Evolutionary conservation across 139 green algal genomes (phyloP).

Genomic region (Picochlorum sp.): DNA sequence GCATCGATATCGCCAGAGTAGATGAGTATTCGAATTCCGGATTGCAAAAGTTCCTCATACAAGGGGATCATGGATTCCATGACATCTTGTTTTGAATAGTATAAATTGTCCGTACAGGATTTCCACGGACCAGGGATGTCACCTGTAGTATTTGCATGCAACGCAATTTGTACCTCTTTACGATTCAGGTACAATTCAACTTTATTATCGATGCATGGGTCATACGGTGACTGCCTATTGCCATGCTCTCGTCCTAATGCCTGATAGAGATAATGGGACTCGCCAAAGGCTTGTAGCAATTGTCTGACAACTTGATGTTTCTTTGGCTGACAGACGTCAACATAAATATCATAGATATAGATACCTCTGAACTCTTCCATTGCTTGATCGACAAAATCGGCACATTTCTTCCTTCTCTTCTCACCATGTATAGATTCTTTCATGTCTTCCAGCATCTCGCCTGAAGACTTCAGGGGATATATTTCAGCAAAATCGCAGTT

Average conservation of each 20-base stretch:
- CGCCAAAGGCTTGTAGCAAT: background rate
- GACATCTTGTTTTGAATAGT: constrained; percentile 46
- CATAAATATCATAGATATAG: constrained; percentile 64
- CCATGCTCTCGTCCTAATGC: background rate
- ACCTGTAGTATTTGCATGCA: constrained; percentile 35
- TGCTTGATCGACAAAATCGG: constrained; percentile 9
- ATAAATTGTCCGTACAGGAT: constrained; percentile 34
- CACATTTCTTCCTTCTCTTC: constrained; percentile 5
- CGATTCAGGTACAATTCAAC: constrained; percentile 65
- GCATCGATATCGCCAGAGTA: constrained; percentile 64
- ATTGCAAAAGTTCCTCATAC: constrained; percentile 37
- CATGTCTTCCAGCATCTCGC: background rate
- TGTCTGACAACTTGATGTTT: background rate
- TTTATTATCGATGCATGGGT: constrained; percentile 65
- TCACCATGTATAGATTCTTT: background rate
- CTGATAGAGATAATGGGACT: background rate
- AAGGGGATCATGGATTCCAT: constrained; percentile 53
- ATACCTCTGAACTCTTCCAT: constrained; percentile 30
- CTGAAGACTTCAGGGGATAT: background rate
- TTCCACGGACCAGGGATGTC: constrained; percentile 25
- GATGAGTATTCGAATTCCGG: constrained; percentile 41
- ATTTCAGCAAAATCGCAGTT: constrained; percentile 40
- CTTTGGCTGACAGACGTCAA: constrained; percentile 43
- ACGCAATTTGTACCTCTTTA: constrained; percentile 47
- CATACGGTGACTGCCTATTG: constrained; percentile 37